Evolutionary conservation across 2,329 filamentous ascomycete species (phyloP), one percentile per base, ranked within the genome.

Genomic region (Paecilomyces variotii): DNA sequence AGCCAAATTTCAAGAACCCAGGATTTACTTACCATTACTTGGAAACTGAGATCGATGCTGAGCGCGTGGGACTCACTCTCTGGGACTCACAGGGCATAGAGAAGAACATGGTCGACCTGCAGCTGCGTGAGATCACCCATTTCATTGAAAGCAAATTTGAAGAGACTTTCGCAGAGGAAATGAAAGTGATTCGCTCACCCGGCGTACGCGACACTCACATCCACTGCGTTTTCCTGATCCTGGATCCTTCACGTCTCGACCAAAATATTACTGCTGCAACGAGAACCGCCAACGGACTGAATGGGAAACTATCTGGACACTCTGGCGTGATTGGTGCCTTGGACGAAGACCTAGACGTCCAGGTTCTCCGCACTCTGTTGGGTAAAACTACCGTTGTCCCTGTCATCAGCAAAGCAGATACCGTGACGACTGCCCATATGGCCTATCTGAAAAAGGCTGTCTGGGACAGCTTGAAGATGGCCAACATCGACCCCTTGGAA

Each of bases 121-220:
- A 99, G 75, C 80, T 99, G 64, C 86, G 92, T 61, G 91, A 96
- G 72, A 92, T 97, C 80, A 87, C 89, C 34, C 83, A 88, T 7
- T 99, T 99, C 77, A 80, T 99, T 60, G 94, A 99, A 79, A 93
- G 89, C 79, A 97, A 97, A 75, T 99, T 99, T 67, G 93, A 99
- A 73, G 94, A 99, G 70, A 97, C 94, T 0, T 96, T 99, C 72
- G 86, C 86, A 54, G 94, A 99, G 76, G 94, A 99, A 79, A 96
- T 96, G 83, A 97, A 97, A 79, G 92, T 99, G 53, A 82, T 97
- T 62, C 89, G 94, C 68, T 91, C 92, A 56, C 93, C 94, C 27
- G 93, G 92, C 58, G 89, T 90, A 63, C 90, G 91, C 72, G 94
- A 99, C 78, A 97, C 93, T 55, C 94, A 99, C 74, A 96, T 99